Evolutionary conservation across 768 basidiomycete species (phyloP).

Genomic region (Filobasidium floriforme): DNA sequence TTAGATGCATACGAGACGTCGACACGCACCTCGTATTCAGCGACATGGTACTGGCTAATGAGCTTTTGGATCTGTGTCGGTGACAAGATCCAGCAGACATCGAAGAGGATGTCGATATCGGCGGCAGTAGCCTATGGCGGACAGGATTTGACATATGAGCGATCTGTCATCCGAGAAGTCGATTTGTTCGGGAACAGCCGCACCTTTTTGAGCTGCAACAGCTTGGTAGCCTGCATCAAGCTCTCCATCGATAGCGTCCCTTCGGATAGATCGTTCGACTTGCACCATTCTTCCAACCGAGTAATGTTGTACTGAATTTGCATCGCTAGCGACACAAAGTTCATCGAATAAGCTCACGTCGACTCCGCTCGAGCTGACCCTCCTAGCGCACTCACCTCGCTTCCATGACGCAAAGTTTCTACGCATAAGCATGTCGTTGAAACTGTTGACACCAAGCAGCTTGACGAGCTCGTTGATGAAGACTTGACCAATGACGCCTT

Average conservation of each 20-base stretch:
- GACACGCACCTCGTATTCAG: constrained; percentile 82
- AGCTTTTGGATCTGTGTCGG: constrained; percentile 99
- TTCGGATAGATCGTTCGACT: constrained; percentile 99
- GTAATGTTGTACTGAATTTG: constrained; percentile 99
- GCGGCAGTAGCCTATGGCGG: constrained; percentile 54
- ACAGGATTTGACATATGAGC: constrained; percentile 18
- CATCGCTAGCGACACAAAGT: constrained; percentile 66
- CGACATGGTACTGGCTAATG: constrained; percentile 97
- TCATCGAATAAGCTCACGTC: neutral
- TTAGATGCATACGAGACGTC: neutral
- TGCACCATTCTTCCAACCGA: constrained; percentile 76
- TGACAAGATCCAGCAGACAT: constrained; percentile 98
- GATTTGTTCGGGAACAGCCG: constrained; percentile 21
- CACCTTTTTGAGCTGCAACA: constrained; percentile 95
- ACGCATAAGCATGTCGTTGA: constrained; percentile 97
- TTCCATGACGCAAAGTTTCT: constrained; percentile 99
- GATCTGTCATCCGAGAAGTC: neutral
- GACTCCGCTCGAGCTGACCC: constrained; percentile 4
- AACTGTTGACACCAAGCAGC: constrained; percentile 90
- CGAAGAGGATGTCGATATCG: constrained; percentile 96
- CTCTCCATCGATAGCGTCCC: constrained; percentile 95
- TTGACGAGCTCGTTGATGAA: constrained; percentile 90
- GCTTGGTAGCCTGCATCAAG: constrained; percentile 98
- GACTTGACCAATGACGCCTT: constrained; percentile 82
- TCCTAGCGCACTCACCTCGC: constrained; percentile 58